A percentile compares a stretch with the other conserved stretches of the same genome.
phyloP scores from a whole-genome alignment of 305 asterid genomes.

The Solanum hybrid region DNA sequence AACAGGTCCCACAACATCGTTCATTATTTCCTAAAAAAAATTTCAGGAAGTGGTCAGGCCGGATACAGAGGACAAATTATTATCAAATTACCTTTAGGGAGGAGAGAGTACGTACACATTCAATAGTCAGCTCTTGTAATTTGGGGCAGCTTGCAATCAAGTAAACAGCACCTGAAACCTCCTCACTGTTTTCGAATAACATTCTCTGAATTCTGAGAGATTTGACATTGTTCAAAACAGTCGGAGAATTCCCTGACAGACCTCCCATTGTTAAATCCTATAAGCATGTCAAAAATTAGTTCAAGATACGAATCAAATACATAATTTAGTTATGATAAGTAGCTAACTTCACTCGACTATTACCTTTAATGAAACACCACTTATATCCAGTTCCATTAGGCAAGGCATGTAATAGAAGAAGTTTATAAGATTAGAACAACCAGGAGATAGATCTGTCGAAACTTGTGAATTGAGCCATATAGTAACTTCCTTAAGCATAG shows the following conservation, averaged over 20 bases:
- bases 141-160: background rate
- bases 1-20: constrained; percentile 32
- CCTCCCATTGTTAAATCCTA: background rate
- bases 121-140: background rate
- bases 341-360: background rate
- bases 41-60: background rate
- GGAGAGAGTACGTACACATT: background rate
- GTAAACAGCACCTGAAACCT: background rate
- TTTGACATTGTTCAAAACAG: background rate
- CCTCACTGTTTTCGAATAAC: background rate
- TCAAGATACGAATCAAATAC: background rate
- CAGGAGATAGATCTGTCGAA: background rate
- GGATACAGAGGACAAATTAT: background rate
- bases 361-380: background rate
- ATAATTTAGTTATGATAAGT: background rate
- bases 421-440: background rate
- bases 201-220: background rate
- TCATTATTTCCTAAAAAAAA: background rate
- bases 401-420: background rate
- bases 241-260: background rate
- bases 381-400: background rate
- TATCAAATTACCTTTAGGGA: background rate
- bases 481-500: background rate
- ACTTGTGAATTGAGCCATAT: background rate
- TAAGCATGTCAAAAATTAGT: background rate